These are phyloP conservation scores for Aciculosporium take DNA, from an alignment of 2,329 filamentous ascomycete genomes.

Conservation along the genomic window DNA sequence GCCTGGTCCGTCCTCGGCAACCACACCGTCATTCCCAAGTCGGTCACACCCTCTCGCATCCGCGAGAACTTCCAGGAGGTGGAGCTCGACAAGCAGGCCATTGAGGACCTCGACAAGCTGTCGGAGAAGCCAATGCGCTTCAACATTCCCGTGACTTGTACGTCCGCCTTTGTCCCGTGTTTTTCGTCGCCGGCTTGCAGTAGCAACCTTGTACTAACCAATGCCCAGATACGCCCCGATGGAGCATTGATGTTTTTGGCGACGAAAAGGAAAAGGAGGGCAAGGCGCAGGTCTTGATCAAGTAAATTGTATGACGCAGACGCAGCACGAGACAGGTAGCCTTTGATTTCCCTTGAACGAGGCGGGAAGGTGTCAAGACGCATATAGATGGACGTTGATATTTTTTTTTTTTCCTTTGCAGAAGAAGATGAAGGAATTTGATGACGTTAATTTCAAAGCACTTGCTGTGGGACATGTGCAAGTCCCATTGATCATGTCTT, in stretches of 20 bases:
- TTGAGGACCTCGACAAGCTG: slow-evolving; percentile 46
- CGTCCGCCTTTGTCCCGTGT: slow-evolving; percentile 11
- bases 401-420: too few species aligned
- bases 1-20: slow-evolving; percentile 45
- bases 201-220: slow-evolving; percentile 4
- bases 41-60: slow-evolving; percentile 53
- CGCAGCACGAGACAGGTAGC: too few species aligned
- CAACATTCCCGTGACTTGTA: slow-evolving; percentile 30
- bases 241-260: slow-evolving; percentile 42
- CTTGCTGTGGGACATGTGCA: too few species aligned
- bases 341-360: too few species aligned
- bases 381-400: too few species aligned
- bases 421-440: too few species aligned
- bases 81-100: slow-evolving; percentile 43
- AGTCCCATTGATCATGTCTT: too few species aligned
- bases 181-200: neutral
- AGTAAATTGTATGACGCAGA: slow-evolving; percentile 7
- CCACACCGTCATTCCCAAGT: slow-evolving; percentile 63
- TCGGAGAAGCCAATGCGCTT: slow-evolving; percentile 35
- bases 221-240: slow-evolving; percentile 31
- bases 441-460: too few species aligned
- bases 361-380: too few species aligned
- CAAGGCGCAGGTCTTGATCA: slow-evolving; percentile 30
- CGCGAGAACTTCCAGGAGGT: slow-evolving; percentile 55
- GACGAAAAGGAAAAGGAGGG: slow-evolving; percentile 38